These are phyloP conservation scores for Aspergillus leporis DNA, from an alignment of 495 filamentous ascomycete species.

Conservation along the genomic window DNA sequence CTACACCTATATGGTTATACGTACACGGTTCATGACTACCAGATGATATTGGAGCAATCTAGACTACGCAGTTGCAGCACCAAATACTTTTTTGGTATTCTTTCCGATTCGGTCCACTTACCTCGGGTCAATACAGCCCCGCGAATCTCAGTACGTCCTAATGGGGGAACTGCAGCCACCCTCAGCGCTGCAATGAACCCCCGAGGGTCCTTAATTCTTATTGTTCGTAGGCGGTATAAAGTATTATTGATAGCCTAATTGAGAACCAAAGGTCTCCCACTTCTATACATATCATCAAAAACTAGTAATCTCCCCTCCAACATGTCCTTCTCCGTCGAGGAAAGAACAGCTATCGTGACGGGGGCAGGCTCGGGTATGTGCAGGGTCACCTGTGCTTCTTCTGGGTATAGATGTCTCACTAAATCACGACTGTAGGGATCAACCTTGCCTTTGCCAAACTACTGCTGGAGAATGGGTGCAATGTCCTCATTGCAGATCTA, in stretches of 20 bases:
- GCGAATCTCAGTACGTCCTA: constrained; percentile 8
- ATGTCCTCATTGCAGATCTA: constrained; percentile 68
- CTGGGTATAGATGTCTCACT: neutral
- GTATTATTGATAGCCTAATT: neutral
- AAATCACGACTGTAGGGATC: constrained; percentile 29
- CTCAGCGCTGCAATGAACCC: neutral
- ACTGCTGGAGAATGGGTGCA: constrained; percentile 60
- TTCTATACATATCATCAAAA: neutral
- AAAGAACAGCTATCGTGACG: constrained; percentile 68
- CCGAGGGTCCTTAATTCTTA: neutral
- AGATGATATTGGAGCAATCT: too few relatives aligned
- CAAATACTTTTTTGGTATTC: constrained; percentile 3
- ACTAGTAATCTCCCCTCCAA: neutral
- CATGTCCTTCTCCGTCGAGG: constrained; percentile 53
- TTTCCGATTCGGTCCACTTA: constrained; percentile 8
- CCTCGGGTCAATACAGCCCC: constrained; percentile 13
- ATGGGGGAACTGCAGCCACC: constrained; percentile 1
- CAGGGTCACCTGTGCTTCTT: neutral
- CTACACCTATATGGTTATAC: too few relatives aligned
- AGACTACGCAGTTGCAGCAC: neutral
- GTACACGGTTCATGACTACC: too few relatives aligned
- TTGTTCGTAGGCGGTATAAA: neutral
- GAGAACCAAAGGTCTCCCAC: neutral
- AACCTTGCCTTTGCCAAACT: constrained; percentile 62
- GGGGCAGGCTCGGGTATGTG: constrained; percentile 67